Base-by-base conservation (phyloP, 345 rosid genomes). In the Ceriops tagal region DNA sequence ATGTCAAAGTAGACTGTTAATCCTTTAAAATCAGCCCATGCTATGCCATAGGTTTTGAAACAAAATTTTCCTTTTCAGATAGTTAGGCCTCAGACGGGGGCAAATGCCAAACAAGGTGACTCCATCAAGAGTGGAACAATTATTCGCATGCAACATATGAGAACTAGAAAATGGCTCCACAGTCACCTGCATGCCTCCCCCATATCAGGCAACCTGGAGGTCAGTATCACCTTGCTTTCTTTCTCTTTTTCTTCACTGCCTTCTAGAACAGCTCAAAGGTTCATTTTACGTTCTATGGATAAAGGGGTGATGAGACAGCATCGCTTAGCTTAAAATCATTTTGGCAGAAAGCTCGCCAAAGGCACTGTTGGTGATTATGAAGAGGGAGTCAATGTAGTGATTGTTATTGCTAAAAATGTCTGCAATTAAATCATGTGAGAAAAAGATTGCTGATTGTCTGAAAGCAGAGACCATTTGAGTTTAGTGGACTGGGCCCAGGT, bases 141-240 rank as follows among this genome's bases (percentile, higher is more conserved):
- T 46, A 80, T 95, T 57, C 85, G 92, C 65, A 53, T 95, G 77
- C 99, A 92, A 62, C 99, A 95, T 78, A 92, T 88, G 99, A 92
- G 75, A 81, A 95, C 98, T 72, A 81, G 88, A 58, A 95, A 90
- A 64, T 95, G 98, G 98, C 72, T 95, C 67, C 99, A 95, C 68
- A 95, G 99, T 78, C 99, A 95, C 66, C 72, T 95, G 71, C 93
- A 90, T 78, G 96, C 92, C 16, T 95, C 99, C 51, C 99, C 99
- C 49, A 90, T 95, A 62, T 82, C 99, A 5, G 96, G 99, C 69
- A 95, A 95, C 84, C 80, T 95, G 21, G 99, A 95, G 99, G 99
- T 91, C 62, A 66, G 83, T 72, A 34, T 26, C 28, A 19, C 27
- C 18, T 73, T 60, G 58, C 37, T 22, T 56, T 20, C 43, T 71